Base-by-base conservation (phyloP, 1,139 yeast species). In the Saccharomyces hybrid region DNA sequence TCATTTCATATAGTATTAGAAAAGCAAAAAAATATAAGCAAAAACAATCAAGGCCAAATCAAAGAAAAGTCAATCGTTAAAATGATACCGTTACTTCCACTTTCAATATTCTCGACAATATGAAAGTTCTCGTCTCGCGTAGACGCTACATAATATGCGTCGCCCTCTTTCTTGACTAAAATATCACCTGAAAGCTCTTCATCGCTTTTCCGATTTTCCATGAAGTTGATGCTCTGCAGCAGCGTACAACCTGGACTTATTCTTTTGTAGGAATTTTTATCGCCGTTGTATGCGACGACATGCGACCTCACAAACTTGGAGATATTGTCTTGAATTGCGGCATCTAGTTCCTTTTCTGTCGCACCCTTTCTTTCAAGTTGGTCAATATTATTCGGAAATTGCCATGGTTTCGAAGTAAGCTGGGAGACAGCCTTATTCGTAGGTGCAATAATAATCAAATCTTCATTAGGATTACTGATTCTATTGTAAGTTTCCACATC, bases 331-430 rank as follows among this genome's bases (percentile, higher is more conserved):
- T 70, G 66, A 5, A 79, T 75, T 0, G 76, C 72, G 32, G 69
- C 64, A 50, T 80, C 84, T 20, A 74, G 71, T 44, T 73, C 74
- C 57, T 74, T 72, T 28, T 76, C 78, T 3, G 61, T 51, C 25
- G 66, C 64, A 7, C 61, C 59, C 4, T 34, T 30, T 16, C 53
- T n/a, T 41, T 61, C 63, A 27, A 63, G 44, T 48, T 70, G 66
- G 5, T 72, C 73, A 16, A 81, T 70, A 1, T 71, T 57, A 8
- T 64, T 68, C 1, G 91, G 90, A 66, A 82, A 84, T 63, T 83
- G 82, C 90, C 90, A 84, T 41, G 90, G 90, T 63, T 84, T 84
- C 57, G 70, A 48, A 50, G 56, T 66, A 68, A 70, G 65, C 38
- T 62, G 69, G 59, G 67, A 70, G 27, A 85, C 72, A 3, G 87